Percentiles rank a stretch among this genome's conserved stretches.
Conservation (phyloP, 176 grass and related monocot species). For the Eleusine indica region DNA sequence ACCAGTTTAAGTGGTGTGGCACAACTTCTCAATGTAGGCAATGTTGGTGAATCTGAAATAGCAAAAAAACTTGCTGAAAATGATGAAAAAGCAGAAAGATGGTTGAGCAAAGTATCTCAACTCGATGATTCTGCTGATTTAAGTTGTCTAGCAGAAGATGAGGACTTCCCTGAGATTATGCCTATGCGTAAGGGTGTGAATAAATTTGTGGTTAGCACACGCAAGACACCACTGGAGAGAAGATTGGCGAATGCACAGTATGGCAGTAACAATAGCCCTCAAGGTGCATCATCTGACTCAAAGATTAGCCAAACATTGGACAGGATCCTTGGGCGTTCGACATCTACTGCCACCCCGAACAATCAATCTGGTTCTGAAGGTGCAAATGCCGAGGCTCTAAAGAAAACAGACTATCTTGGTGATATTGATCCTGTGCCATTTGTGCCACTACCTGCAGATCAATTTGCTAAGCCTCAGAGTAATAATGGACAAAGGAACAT, state of each 20-base stretch:
- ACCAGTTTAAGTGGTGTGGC: slow-evolving; percentile 52
- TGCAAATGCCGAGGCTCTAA: slow-evolving; percentile 33
- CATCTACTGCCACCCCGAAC: slow-evolving; percentile 32
- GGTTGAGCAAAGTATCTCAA: slow-evolving; percentile 81
- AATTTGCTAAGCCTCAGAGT: slow-evolving; percentile 63
- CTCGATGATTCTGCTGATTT: slow-evolving; percentile 63
- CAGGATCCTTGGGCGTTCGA: slow-evolving; percentile 73
- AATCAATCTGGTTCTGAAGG: slow-evolving; percentile 34
- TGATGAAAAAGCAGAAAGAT: slow-evolving; percentile 78
- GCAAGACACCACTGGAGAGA: slow-evolving; percentile 69
- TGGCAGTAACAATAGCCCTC: slow-evolving; percentile 29
- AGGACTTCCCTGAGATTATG: slow-evolving; percentile 87
- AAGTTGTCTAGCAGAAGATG: slow-evolving; percentile 58
- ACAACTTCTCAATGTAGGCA: slow-evolving; percentile 65
- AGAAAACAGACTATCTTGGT: slow-evolving; percentile 44
- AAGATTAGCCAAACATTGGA: slow-evolving; percentile 84
- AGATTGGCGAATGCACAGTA: slow-evolving; percentile 61
- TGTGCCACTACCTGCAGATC: slow-evolving; percentile 72
- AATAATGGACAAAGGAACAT: slow-evolving; percentile 37
- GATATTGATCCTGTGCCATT: slow-evolving; percentile 64
- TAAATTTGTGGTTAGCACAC: slow-evolving; percentile 75
- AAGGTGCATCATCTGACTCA: slow-evolving; percentile 40
- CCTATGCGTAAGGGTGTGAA: slow-evolving; percentile 75
- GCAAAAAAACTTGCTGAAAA: slow-evolving; percentile 64
- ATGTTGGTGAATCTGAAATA: slow-evolving; percentile 58